Percentiles rank a stretch among this genome's conserved stretches.
Evolutionary conservation across 2,329 filamentous ascomycete species (phyloP).

Genomic region (Colletotrichum sp.): DNA sequence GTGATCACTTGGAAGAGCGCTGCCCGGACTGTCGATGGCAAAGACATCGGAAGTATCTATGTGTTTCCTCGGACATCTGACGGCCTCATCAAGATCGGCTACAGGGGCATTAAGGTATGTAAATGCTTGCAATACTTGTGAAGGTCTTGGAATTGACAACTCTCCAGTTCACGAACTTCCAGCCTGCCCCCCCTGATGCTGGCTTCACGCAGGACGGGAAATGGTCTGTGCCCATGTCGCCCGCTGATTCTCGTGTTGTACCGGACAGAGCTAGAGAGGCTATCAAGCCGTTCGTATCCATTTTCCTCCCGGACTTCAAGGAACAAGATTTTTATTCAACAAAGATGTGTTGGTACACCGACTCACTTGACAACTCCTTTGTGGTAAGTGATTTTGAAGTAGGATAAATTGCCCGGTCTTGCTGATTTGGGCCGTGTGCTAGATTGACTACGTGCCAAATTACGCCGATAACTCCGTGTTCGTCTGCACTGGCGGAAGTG

Average conservation of each 20-base stretch:
- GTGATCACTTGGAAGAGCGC: conserved; percentile 36
- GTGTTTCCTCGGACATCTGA: conserved; percentile 29
- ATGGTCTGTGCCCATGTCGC: conserved; percentile 35
- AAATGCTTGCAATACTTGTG: conserved; percentile 31
- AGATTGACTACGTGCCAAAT: conserved; percentile 37
- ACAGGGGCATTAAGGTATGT: conserved; percentile 37
- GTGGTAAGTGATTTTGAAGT: conserved; percentile 23
- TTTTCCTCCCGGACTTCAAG: conserved; percentile 47
- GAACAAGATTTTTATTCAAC: conserved; percentile 38
- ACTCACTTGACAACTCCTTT: conserved; percentile 60
- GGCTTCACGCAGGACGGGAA: conserved; percentile 33
- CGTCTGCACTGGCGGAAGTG: conserved; percentile 38
- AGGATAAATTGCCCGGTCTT: no score
- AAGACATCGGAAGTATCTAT: conserved; percentile 33
- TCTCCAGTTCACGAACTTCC: conserved; percentile 31
- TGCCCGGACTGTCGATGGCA: conserved; percentile 28
- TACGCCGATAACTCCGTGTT: conserved; percentile 34
- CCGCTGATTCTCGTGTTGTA: conserved; percentile 21
- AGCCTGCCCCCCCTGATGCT: conserved; percentile 28
- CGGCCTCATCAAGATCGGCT: conserved; percentile 32
- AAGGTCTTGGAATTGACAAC: not conserved
- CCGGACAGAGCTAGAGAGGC: conserved; percentile 27
- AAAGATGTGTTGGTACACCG: conserved; percentile 66
- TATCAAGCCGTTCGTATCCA: conserved; percentile 37
- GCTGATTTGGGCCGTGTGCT: not conserved